These are phyloP conservation scores for Mallotus nudiflorus DNA, from an alignment of 345 rosid species.

Conservation along the genomic window DNA sequence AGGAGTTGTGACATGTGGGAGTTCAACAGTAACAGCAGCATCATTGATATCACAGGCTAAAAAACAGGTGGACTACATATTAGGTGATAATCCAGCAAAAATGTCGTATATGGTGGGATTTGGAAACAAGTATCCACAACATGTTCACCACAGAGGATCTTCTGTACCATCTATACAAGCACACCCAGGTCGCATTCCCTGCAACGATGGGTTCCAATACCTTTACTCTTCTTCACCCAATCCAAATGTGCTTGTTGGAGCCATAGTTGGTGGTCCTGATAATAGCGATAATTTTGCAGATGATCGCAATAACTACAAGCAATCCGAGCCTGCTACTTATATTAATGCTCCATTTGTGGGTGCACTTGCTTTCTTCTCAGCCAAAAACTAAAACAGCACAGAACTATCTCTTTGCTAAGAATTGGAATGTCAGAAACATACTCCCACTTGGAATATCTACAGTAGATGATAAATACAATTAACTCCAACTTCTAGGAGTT, in stretches of 20 bases:
- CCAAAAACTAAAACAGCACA: conserved; percentile 17
- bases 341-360: conserved; percentile 95
- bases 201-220: conserved; percentile 65
- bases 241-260: conserved; percentile 86
- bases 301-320: conserved; percentile 71
- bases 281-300: conserved; percentile 70
- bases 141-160: conserved; percentile 87
- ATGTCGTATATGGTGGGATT: conserved; percentile 94
- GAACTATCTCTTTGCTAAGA: no score
- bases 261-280: conserved; percentile 92
- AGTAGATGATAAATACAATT: no score
- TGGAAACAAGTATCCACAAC: conserved; percentile 67
- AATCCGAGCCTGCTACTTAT: conserved; percentile 93
- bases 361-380: conserved; percentile 65
- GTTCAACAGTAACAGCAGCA: conserved; percentile 36
- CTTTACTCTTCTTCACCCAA: conserved; percentile 71
- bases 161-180: conserved; percentile 66
- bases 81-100: conserved; percentile 78
- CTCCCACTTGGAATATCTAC: no score
- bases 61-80: conserved; percentile 78
- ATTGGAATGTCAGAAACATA: no score
- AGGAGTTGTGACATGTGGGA: conserved; percentile 43
- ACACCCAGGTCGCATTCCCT: conserved; percentile 72
- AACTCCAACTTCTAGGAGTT: no score
- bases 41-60: conserved; percentile 50